Base-by-base conservation (phyloP, 768 basidiomycete species). In the Lactarius trivialis region DNA sequence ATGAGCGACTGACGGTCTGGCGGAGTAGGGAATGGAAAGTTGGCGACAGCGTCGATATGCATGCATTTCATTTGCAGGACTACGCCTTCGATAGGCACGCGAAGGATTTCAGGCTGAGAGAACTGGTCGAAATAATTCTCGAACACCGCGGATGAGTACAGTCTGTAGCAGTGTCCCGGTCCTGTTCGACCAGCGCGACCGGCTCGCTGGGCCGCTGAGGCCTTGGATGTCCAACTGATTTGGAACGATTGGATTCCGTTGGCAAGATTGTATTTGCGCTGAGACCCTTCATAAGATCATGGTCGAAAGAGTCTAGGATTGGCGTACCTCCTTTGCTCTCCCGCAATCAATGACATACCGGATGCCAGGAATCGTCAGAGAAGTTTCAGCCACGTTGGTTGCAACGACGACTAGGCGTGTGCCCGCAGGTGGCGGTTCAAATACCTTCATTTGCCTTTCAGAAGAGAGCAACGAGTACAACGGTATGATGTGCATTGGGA, bases 1-100 rank as follows among this genome's bases (percentile, higher is more conserved):
- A 78, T 80, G 49, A 99, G 78, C 5, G 84, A 81, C 11, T 73
- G 69, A 39, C 88, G 83, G 72, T 97, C 91, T 0, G 97, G 97
- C 15, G 96, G 89, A 0, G 97, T 98, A 1, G 97, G 97, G 75
- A 98, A 98, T 17, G 97, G 97, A 73, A 99, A 99, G 76, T 98
- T 98, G 68, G 92, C 80, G 41, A 98, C 93, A 1, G 92, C 81
- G 70, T 98, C 94, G 61, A 99, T 96, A 70, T 96, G 92, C 94
- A 99, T 98, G 73, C 85, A 87, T 78, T 99, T 99, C 96, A 99
- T 98, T 73, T 98, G 95, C 34, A 98, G 78, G 9, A 98, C 91
- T 26, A 98, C 88, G 2, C 94, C 95, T 68, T 98, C 97, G 67
- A 98, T 96, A 0, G 97, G 95, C 77, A 91, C 93, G 26, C 95